phyloP scores from a whole-genome alignment of 2,329 filamentous ascomycete species.

The Simplicillium sp. region DNA sequence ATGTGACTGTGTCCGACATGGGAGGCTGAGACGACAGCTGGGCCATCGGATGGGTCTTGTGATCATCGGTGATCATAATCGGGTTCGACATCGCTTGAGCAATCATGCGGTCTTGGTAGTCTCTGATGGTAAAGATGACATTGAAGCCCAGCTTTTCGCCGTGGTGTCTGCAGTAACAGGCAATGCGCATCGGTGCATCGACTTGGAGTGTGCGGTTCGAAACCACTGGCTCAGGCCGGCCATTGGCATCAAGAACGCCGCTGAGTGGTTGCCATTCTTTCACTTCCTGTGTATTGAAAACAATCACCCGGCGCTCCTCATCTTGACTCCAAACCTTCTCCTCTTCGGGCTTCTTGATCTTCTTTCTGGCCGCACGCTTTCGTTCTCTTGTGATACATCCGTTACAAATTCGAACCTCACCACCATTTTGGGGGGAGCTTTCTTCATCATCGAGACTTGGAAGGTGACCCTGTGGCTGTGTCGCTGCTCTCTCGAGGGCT shows the following conservation, averaged over 20 bases:
- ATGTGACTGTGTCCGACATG: constrained; percentile 17
- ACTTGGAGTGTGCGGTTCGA: constrained; percentile 61
- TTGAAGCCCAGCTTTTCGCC: constrained; percentile 85
- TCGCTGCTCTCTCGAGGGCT: constrained; percentile 51
- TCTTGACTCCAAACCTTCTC: constrained; percentile 79
- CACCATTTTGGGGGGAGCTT: constrained; percentile 72
- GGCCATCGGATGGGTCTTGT: constrained; percentile 64
- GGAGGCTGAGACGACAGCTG: constrained; percentile 16
- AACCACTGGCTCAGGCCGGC: constrained; percentile 34
- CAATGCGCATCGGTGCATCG: constrained; percentile 87
- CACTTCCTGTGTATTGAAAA: constrained; percentile 84
- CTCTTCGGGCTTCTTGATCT: constrained; percentile 86
- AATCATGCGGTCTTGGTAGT: constrained; percentile 64
- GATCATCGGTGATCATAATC: constrained; percentile 96
- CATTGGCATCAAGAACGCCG: constrained; percentile 34
- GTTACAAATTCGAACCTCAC: constrained; percentile 83
- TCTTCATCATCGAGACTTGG: constrained; percentile 45
- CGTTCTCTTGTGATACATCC: constrained; percentile 89
- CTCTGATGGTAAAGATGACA: constrained; percentile 92
- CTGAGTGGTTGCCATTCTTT: constrained; percentile 69
- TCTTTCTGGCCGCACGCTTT: constrained; percentile 86
- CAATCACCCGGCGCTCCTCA: constrained; percentile 72
- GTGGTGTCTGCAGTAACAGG: constrained; percentile 94
- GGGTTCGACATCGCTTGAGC: constrained; percentile 79
- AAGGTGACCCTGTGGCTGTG: constrained; percentile 26